Percentiles rank a stretch among this genome's conserved stretches.
Evolutionary conservation across 345 rosid species (phyloP).

Genomic region (Populus nigra): DNA sequence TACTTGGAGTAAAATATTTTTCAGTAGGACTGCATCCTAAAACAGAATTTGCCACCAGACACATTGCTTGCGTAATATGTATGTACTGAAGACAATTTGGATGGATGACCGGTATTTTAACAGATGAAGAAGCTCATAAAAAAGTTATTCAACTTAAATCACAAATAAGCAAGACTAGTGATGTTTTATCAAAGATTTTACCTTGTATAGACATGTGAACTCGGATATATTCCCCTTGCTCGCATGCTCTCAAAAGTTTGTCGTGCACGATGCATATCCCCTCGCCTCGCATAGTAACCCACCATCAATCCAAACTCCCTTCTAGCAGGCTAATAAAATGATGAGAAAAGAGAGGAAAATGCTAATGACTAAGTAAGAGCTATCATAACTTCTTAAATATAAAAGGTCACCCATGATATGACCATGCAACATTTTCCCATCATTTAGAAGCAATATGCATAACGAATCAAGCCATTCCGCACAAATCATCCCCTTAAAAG

Average conservation of each 20-base stretch:
- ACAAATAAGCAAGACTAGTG: neutral
- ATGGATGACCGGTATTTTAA: neutral
- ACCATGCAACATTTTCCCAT: neutral
- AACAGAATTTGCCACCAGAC: neutral
- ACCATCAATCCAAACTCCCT: slow-evolving; percentile 94
- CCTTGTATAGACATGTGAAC: slow-evolving; percentile 87
- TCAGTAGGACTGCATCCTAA: neutral
- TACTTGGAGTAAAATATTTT: neutral
- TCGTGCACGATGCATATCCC: slow-evolving; percentile 94
- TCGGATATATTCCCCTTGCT: slow-evolving; percentile 85
- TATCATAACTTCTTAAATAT: neutral
- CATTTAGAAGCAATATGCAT: neutral
- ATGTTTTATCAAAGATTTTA: slow-evolving; percentile 24
- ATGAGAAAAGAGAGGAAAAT: slow-evolving; percentile 5
- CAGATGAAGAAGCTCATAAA: slow-evolving; percentile 2
- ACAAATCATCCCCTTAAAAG: neutral
- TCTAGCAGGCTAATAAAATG: slow-evolving; percentile 76
- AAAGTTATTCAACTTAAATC: neutral
- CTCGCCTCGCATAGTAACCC: slow-evolving; percentile 88
- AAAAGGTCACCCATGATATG: neutral
- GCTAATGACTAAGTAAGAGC: neutral
- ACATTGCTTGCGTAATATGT: neutral
- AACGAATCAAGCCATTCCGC: neutral
- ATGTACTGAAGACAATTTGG: neutral
- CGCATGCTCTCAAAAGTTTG: slow-evolving; percentile 91